Evolutionary conservation across 1,139 yeast genomes (phyloP), one percentile per base, ranked within the genome.

Genomic region (Yamadazyma conglobata): DNA sequence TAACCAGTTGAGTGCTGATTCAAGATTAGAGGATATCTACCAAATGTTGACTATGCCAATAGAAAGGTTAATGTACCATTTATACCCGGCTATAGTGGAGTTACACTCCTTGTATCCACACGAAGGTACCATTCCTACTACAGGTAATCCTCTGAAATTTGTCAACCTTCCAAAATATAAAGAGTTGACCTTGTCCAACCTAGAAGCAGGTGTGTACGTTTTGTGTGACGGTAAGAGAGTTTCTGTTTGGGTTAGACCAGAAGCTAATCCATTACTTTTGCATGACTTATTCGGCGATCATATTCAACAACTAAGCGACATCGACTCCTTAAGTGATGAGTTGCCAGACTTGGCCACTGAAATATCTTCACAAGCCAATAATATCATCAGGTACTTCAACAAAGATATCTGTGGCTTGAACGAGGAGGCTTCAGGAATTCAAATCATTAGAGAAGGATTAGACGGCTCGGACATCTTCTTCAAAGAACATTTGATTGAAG

Each of bases 71-170:
- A 60, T 79, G 25, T 73, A 75, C 38, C 79, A 77, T 39, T 64
- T 91, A 31, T 91, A 89, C 48, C 98, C 98, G 2, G 78, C 85
- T 4, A 65, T 91, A 39, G 68, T 85, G 26, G 87, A 86, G 24
- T 56, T 89, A 24, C 95, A 88, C 54, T 69, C 76, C 3, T 56
- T 86, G 34, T 64, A 60, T 6, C 82, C 76, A 6, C 62, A 60
- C 3, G 86, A 79, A 39, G 73, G 83, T 24, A 48, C 67, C 14
- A 58, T 65, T 15, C 44, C 50, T 7, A 26, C 54, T 42, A 40
- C 37, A 21, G 72, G 70, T 31, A 64, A 65, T 12, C 61, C 58
- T 5, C 73, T 71, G 21, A 54, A 61, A 16, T 74, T 83, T 52
- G 61, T 65, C 12, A 48, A 72, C 38, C 75, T 88, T 3, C 70